Evolutionary conservation across 352 stramenopile genomes (phyloP).

Genomic region (Aphanomyces euteiches): DNA sequence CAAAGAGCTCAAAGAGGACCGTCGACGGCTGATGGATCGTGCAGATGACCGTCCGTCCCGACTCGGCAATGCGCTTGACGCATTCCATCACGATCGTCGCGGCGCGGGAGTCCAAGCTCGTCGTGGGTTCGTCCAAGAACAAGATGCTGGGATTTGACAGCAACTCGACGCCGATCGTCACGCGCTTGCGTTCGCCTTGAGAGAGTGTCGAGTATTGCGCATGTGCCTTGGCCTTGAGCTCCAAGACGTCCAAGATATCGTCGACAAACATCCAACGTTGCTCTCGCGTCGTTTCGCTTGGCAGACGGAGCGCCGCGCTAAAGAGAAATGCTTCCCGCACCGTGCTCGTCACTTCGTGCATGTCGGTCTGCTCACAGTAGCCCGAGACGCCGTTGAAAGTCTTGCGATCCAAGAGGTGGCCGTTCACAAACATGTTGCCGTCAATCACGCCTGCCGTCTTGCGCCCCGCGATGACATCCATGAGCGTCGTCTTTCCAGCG

Average conservation of each 20-base stretch:
- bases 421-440: slow-evolving; percentile 88
- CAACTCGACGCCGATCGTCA: slow-evolving; percentile 50
- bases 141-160: slow-evolving; percentile 46
- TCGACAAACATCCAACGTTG: slow-evolving; percentile 49
- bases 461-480: slow-evolving; percentile 92
- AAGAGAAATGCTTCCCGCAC: slow-evolving; percentile 91
- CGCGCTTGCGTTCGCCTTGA: slow-evolving; percentile 48
- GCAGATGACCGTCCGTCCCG: slow-evolving; percentile 66
- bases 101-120: slow-evolving; percentile 61
- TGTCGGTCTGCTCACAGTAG: slow-evolving; percentile 38
- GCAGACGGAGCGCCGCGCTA: slow-evolving; percentile 81
- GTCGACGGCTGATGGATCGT: slow-evolving; percentile 87
- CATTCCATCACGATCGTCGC: slow-evolving; percentile 77
- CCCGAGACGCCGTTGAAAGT: slow-evolving; percentile 37
- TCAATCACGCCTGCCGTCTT: slow-evolving; percentile 86
- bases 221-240: slow-evolving; percentile 49
- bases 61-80: slow-evolving; percentile 52
- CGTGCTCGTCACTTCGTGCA: slow-evolving; percentile 76
- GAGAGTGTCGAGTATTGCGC: slow-evolving; percentile 42
- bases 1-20: slow-evolving; percentile 59
- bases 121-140: slow-evolving; percentile 59
- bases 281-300: slow-evolving; percentile 20
- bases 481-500: slow-evolving; percentile 92
- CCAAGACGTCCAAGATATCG: slow-evolving; percentile 84
- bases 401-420: slow-evolving; percentile 37